Conservation (phyloP, 1,284 basidiomycete species). For the Bjerkandera adusta region DNA sequence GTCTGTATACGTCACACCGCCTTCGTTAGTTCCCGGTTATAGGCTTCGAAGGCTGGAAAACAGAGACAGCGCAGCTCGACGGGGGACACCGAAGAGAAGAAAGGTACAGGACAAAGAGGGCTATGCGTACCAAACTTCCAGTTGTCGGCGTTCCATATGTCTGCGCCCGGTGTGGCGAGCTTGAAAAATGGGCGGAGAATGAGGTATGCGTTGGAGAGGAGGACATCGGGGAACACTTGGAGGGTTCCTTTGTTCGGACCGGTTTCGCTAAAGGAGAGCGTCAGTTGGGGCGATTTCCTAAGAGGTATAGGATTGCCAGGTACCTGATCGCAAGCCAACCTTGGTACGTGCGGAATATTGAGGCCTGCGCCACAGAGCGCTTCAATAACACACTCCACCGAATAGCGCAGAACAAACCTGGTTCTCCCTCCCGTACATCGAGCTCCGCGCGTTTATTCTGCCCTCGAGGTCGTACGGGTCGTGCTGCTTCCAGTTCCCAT, state of each 20-base stretch:
- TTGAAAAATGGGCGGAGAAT: conserved; percentile 86
- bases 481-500: conserved; percentile 67
- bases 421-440: conserved; percentile 57
- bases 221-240: conserved; percentile 73
- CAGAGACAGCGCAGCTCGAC: too few relatives aligned
- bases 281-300: neutral
- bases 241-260: conserved; percentile 78
- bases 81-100: too few relatives aligned
- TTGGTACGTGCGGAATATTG: conserved; percentile 81
- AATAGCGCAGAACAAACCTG: conserved; percentile 38
- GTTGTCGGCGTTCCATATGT: conserved; percentile 50
- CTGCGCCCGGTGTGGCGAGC: conserved; percentile 39
- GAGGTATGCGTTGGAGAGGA: conserved; percentile 75
- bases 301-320: conserved; percentile 1
- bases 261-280: conserved; percentile 55
- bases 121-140: conserved; percentile 80
- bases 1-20: conserved; percentile 38
- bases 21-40: neutral
- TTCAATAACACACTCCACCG: neutral
- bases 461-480: conserved; percentile 68
- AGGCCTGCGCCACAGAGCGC: conserved; percentile 36
- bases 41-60: too few relatives aligned
- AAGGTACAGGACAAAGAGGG: too few relatives aligned
- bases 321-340: conserved; percentile 72
- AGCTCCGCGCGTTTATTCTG: conserved; percentile 59